Percentiles rank a stretch among this genome's conserved stretches.
Evolutionary conservation across 1,284 basidiomycete species (phyloP).

Genomic region (Ganoderma multipileum): DNA sequence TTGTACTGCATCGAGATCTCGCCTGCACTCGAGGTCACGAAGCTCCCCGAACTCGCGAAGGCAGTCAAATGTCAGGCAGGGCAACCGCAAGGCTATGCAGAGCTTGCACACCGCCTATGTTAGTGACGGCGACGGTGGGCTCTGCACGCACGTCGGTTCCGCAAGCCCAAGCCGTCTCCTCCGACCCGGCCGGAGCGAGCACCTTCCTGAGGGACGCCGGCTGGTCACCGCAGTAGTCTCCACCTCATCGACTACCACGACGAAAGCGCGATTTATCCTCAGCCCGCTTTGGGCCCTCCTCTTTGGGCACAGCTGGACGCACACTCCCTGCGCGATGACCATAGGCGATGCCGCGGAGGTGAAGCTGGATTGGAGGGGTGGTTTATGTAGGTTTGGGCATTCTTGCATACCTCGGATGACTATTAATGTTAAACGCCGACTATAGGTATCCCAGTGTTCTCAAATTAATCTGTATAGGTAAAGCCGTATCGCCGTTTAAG

Average conservation of each 20-base stretch:
- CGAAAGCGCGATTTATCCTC: constrained; percentile 17
- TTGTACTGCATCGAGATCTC: constrained; percentile 19
- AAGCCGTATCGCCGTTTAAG: too few relatives aligned
- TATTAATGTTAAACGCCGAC: too few relatives aligned
- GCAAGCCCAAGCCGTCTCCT: constrained; percentile 10
- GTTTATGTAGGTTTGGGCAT: too few relatives aligned
- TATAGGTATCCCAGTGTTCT: too few relatives aligned
- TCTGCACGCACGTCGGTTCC: constrained; percentile 17
- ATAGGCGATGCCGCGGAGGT: constrained; percentile 55
- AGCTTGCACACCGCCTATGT: constrained; percentile 3
- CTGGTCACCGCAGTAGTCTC: constrained; percentile 22
- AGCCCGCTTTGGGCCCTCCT: constrained; percentile 21
- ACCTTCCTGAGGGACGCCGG: constrained; percentile 12
- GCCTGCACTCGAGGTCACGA: constrained; percentile 5
- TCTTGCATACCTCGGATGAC: too few relatives aligned
- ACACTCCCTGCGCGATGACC: constrained; percentile 33
- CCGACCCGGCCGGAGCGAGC: constrained; percentile 15
- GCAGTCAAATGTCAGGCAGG: constrained; percentile 15
- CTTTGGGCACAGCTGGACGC: constrained; percentile 19
- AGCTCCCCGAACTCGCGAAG: constrained; percentile 13
- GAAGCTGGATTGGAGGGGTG: too few relatives aligned
- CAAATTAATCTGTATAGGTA: too few relatives aligned
- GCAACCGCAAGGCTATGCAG: constrained; percentile 10
- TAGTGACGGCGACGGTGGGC: constrained; percentile 19
- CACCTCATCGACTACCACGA: constrained; percentile 19